These are phyloP conservation scores for Rutstroemia sp. DNA, from an alignment of 2,329 filamentous ascomycete species.

Conservation along the genomic window DNA sequence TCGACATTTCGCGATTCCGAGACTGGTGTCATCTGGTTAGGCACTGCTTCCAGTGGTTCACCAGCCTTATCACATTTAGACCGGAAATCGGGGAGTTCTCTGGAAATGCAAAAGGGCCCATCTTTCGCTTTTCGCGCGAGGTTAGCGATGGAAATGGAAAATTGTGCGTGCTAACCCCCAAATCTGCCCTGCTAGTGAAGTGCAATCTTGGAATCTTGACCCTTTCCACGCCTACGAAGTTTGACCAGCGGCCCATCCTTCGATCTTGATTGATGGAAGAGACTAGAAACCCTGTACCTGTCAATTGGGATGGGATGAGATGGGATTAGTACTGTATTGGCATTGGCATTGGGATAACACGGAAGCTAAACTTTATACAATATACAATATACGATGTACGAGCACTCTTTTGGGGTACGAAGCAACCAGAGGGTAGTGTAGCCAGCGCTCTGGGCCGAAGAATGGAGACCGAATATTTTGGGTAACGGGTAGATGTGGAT, in stretches of 20 bases:
- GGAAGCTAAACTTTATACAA: neutral
- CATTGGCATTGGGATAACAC: neutral
- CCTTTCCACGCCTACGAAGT: neutral
- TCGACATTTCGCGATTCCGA: no score
- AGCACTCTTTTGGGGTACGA: neutral
- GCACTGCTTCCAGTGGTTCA: no score
- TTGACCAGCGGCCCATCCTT: slow-evolving; percentile 7
- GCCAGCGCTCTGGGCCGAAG: no score
- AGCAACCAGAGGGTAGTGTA: neutral
- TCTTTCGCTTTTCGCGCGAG: neutral
- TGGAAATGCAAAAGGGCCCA: neutral
- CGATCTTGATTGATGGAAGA: neutral
- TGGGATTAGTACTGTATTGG: neutral
- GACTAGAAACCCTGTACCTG: neutral
- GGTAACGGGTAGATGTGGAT: no score
- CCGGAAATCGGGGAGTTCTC: neutral
- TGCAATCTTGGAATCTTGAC: neutral
- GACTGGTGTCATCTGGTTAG: no score
- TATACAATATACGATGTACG: neutral
- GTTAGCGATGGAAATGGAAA: slow-evolving; percentile 8
- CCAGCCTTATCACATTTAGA: neutral
- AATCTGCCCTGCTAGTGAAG: neutral
- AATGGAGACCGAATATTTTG: no score
- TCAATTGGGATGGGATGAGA: neutral
- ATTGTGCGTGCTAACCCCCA: neutral